Evolutionary conservation across 805 yeast genomes (phyloP), one percentile per base, ranked within the genome.

Genomic region (Sugiyamaella smithiae): DNA sequence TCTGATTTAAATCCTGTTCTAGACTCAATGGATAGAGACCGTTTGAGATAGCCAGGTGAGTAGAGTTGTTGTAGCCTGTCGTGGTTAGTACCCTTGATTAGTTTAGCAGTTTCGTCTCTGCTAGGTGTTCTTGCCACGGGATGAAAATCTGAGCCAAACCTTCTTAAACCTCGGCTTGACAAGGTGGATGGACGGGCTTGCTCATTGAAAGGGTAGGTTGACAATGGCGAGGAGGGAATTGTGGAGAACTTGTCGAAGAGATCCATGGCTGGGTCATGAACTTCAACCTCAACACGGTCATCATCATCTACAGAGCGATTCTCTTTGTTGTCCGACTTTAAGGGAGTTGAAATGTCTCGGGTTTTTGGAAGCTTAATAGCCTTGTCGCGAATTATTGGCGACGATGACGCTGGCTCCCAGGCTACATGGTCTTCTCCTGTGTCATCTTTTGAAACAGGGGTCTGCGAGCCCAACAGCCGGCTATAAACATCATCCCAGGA

Each of bases 191-290:
- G 11, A 4, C 22, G 12, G 9, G 38, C 16, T 19, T 17, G 26
- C 7, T 45, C 31, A 11, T 43, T 4, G 20, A 28, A 42, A 6
- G 61, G 61, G 52, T 53, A 56, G 1, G 59, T 56, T 1, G 56
- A 44, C 11, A 51, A 45, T 2, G 57, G 57, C 6, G 57, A 48
- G 14, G 54, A 48, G 5, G 46, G 45, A 1, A 44, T 19, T 19
- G 42, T 16, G 2, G 45, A 48, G 46, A 32, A 58, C 26, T 54
- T 57, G 17, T 49, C 58, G 36, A 58, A 29, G 37, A 58, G 49
- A 32, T 55, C 60, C 3, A 45, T 47, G 1, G 53, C 60, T 1
- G 62, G 62, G 32, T 58, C 62, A 16, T 19, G 44, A 5, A 28
- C 14, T 26, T 40, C 46, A 2, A 45, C 48, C 26, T 36, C 44